Percentiles rank a stretch among this genome's conserved stretches.
Conservation (phyloP, 2,329 filamentous ascomycete genomes). For the Dothiorella sarmentorum region DNA sequence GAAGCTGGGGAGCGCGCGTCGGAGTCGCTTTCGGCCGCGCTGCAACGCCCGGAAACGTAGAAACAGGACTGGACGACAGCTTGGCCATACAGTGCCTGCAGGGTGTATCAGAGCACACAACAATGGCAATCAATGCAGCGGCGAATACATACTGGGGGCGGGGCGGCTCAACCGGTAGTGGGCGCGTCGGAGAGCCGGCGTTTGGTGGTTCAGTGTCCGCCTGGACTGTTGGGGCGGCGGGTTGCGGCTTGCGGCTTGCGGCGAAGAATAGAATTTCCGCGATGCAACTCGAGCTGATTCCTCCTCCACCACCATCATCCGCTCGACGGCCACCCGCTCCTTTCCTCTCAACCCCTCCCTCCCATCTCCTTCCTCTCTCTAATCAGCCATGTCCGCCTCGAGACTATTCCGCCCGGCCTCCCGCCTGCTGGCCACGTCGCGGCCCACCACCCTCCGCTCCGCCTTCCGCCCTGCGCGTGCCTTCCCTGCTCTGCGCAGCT, state of each 20-base stretch:
- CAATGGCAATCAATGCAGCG: background rate
- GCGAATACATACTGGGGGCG: conserved; percentile 9
- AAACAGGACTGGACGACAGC: too few species aligned
- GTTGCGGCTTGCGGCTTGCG: conserved; percentile 3
- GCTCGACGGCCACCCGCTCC: conserved; percentile 4
- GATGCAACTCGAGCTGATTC: conserved; percentile 11
- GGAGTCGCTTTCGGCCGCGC: conserved; percentile 1
- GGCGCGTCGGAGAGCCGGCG: conserved; percentile 8
- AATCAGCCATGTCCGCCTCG: conserved; percentile 52
- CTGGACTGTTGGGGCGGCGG: too few species aligned
- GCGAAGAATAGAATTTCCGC: conserved; percentile 18
- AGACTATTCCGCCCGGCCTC: conserved; percentile 63
- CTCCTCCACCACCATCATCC: conserved; percentile 13
- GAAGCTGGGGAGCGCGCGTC: background rate
- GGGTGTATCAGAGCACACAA: background rate
- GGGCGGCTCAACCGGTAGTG: conserved; percentile 12
- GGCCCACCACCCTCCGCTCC: conserved; percentile 50
- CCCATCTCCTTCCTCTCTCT: background rate
- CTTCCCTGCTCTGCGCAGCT: conserved; percentile 50
- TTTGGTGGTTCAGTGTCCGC: too few species aligned
- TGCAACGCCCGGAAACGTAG: background rate
- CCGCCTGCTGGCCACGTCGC: conserved; percentile 57
- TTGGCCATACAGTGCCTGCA: too few species aligned
- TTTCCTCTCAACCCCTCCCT: background rate
- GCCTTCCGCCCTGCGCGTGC: conserved; percentile 50